Percentiles rank a stretch among this genome's conserved stretches.
phyloP scores from a whole-genome alignment of 1,139 yeast genomes.

The Scheffersomyces illinoinensis region DNA sequence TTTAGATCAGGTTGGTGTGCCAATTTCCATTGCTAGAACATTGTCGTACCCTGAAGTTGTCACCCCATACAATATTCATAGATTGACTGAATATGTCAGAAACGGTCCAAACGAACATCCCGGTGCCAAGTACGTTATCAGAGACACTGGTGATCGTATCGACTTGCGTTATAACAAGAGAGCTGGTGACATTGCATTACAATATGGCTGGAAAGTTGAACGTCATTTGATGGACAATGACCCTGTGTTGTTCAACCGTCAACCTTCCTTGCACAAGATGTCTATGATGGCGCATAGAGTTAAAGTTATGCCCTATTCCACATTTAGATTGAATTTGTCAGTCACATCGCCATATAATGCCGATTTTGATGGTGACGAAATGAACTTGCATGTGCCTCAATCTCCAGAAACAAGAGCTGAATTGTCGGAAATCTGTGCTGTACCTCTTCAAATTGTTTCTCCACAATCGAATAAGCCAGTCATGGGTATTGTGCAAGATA shows the following conservation, averaged over 20 bases:
- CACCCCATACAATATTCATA: constrained; percentile 94
- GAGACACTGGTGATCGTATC: constrained; percentile 98
- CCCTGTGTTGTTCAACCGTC: constrained; percentile 97
- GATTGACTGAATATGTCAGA: constrained; percentile 87
- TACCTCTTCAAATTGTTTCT: constrained; percentile 94
- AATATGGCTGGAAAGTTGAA: constrained; percentile 99
- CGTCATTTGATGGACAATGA: constrained; percentile 97
- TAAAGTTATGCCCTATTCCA: constrained; percentile 97
- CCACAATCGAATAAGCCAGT: constrained; percentile 99
- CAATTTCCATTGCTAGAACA: constrained; percentile 93
- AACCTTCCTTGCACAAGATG: constrained; percentile 98
- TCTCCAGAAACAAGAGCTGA: constrained; percentile 98
- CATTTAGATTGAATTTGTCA: constrained; percentile 93
- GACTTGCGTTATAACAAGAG: constrained; percentile 95
- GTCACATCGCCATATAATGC: constrained; percentile 99
- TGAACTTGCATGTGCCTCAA: constrained; percentile 99
- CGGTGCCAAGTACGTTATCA: constrained; percentile 96
- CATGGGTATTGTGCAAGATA: constrained; percentile 99
- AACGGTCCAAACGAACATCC: constrained; percentile 99
- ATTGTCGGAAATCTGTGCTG: constrained; percentile 91
- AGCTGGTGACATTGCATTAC: constrained; percentile 96
- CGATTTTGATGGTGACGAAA: constrained; percentile 99
- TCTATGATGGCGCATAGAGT: constrained; percentile 99
- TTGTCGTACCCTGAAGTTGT: constrained; percentile 96
- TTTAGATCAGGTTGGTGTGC: constrained; percentile 98